Base-by-base conservation (phyloP, 164 flowering plant species). In the Nymphaea colorata region DNA sequence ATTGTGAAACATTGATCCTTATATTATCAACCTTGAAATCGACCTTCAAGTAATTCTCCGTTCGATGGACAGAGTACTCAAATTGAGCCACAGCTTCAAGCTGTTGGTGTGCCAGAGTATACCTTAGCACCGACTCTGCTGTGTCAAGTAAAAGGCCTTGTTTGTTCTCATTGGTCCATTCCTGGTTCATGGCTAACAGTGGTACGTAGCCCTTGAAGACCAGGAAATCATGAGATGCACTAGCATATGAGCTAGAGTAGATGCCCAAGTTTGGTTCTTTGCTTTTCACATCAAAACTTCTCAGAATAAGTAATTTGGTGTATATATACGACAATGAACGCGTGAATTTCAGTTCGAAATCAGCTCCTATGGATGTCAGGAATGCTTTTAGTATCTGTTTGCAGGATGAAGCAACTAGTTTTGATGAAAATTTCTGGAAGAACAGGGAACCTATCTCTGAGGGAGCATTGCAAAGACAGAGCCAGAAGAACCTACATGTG, bases 21-120 rank as follows among this genome's bases (percentile, higher is more conserved):
- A 91, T 12, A 47, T 94, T 94, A 61, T 91, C 88, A 3, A 94
- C 80, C 57, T 89, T 86, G 62, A 88, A 87, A 3, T 66, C 76
- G 2, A 94, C 91, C 55, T 79, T 86, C 18, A 89, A 77, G 66
- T 69, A 80, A 2, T 78, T 71, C 0, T 83, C 87, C 41, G 61
- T 18, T 70, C 76, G 84, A 25, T 11, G 42, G 42, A 88, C 84
- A 5, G 87, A 69, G 47, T 91, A 91, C 68, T 89, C 91, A 67
- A 91, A 44, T 73, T 94, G 97, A 7, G 89, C 64, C 6, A 85
- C 84, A 5, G 79, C 88, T 82, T 91, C 96, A 0, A 89, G 79
- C 65, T 89, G 96, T 55, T 94, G 96, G 80, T 94, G 97, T 3
- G 88, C 89, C 71, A 94, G 65, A 47, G 88, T 84, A 73, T 91